Conservation (phyloP, 805 yeast genomes). For the Gaillardinia entomophila region DNA sequence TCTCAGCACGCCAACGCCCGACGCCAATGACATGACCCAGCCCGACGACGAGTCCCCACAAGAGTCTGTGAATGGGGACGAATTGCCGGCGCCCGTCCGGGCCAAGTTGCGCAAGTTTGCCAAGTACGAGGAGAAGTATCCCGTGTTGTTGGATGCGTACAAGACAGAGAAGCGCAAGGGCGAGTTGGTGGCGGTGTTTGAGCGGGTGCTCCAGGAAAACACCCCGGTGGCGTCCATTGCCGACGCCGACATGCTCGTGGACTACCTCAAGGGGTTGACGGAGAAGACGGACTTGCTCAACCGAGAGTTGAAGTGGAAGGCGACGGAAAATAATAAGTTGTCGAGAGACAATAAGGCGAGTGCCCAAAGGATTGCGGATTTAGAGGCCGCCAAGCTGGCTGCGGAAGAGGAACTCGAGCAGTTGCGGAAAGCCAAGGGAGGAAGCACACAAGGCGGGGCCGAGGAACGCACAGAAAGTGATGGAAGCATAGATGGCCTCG, state of each 20-base stretch:
- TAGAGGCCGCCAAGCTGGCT: conserved; percentile 10
- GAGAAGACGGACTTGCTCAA: conserved; percentile 56
- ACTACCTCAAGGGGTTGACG: conserved; percentile 59
- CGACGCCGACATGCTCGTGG: conserved; percentile 66
- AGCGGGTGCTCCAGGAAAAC: conserved; percentile 62
- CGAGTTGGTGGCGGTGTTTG: conserved; percentile 57
- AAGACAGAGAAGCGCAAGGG: conserved; percentile 69
- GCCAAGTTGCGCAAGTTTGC: conserved; percentile 66
- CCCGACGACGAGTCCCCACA: conserved; percentile 37
- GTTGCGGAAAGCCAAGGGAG: conserved; percentile 1
- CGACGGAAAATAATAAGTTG: conserved; percentile 18
- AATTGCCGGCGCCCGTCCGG: conserved; percentile 51
- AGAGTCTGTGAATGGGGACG: conserved; percentile 28
- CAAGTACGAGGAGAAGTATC: conserved; percentile 89
- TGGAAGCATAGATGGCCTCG: too few relatives aligned
- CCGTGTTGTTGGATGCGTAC: conserved; percentile 77
- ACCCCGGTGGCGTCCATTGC: conserved; percentile 76
- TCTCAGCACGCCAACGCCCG: conserved; percentile 43
- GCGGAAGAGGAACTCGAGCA: conserved; percentile 6
- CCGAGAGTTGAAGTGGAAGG: conserved; percentile 54
- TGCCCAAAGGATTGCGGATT: neutral
- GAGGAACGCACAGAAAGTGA: neutral
- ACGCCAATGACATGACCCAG: conserved; percentile 37
- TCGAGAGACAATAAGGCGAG: conserved; percentile 1
- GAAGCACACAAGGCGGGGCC: conserved; percentile 1